Conservation (phyloP, 2,329 filamentous ascomycete species). For the Aspergillus candidus region DNA sequence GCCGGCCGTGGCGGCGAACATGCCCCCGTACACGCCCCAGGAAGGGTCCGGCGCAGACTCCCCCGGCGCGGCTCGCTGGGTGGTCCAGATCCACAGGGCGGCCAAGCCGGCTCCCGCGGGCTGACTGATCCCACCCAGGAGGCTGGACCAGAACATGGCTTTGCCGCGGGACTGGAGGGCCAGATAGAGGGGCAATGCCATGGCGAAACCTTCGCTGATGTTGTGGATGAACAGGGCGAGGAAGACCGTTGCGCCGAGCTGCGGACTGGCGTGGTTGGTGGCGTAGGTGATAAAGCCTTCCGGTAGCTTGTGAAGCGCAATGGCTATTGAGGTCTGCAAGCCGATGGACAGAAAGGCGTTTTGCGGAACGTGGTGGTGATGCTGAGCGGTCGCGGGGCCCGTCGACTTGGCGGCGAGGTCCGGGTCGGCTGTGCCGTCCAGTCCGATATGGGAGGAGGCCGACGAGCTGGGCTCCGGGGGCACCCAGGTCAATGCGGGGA, state of each 20-base stretch:
- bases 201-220: slow-evolving; percentile 92
- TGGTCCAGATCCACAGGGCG: slow-evolving; percentile 75
- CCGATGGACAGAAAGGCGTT: slow-evolving; percentile 93
- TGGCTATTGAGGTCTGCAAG: slow-evolving; percentile 91
- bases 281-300: slow-evolving; percentile 86
- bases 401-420: slow-evolving; percentile 4
- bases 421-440: background rate
- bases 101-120: slow-evolving; percentile 80
- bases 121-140: slow-evolving; percentile 81
- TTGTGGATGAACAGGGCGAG: slow-evolving; percentile 96
- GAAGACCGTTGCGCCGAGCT: slow-evolving; percentile 85
- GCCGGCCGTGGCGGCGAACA: slow-evolving; percentile 85
- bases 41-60: slow-evolving; percentile 34
- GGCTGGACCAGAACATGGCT: slow-evolving; percentile 76
- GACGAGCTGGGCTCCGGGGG: too few relatives aligned
- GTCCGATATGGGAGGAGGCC: slow-evolving; percentile 9
- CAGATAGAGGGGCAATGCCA: slow-evolving; percentile 88
- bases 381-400: slow-evolving; percentile 38
- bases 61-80: slow-evolving; percentile 43
- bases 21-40: slow-evolving; percentile 50
- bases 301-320: slow-evolving; percentile 92
- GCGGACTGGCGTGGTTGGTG: slow-evolving; percentile 90
- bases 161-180: slow-evolving; percentile 72
- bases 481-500: background rate
- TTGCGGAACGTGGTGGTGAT: slow-evolving; percentile 91